These are phyloP conservation scores for Scolecobasidium constrictum DNA, from an alignment of 2,329 filamentous ascomycete genomes.

Conservation along the genomic window DNA sequence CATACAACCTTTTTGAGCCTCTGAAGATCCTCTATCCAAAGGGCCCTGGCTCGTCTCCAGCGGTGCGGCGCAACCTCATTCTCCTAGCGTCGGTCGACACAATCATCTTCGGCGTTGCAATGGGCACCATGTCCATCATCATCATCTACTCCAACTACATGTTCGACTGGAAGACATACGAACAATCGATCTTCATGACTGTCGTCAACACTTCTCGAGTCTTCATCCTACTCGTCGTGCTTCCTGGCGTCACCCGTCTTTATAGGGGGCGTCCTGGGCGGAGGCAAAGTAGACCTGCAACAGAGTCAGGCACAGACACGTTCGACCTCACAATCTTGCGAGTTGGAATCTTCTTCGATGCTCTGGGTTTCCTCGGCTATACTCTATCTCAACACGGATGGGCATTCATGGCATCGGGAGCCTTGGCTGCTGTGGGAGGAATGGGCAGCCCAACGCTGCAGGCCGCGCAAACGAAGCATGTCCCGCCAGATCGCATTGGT, in stretches of 20 bases:
- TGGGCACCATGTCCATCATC: constrained; percentile 71
- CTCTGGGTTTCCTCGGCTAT: constrained; percentile 67
- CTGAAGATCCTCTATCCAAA: constrained; percentile 68
- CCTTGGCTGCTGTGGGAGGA: constrained; percentile 67
- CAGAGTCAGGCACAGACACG: constrained; percentile 55
- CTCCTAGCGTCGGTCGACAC: constrained; percentile 72
- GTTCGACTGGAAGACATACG: constrained; percentile 73
- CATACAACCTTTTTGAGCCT: constrained; percentile 60
- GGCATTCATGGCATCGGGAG: constrained; percentile 61
- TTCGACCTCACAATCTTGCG: constrained; percentile 73
- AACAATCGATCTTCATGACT: constrained; percentile 72
- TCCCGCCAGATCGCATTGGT: constrained; percentile 70
- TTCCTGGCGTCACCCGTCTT: constrained; percentile 67
- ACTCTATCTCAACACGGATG: constrained; percentile 49
- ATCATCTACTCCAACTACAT: constrained; percentile 72
- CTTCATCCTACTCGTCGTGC: constrained; percentile 57
- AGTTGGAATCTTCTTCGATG: constrained; percentile 62
- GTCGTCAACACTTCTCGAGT: constrained; percentile 70
- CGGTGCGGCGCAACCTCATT: constrained; percentile 70
- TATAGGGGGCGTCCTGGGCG: constrained; percentile 46
- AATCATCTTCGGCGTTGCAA: constrained; percentile 67
- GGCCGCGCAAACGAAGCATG: constrained; percentile 78
- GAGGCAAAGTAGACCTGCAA: constrained; percentile 19
- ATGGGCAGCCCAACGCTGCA: constrained; percentile 79
- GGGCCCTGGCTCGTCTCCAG: constrained; percentile 47